These are phyloP conservation scores for Pythium plurisporium DNA, from an alignment of 352 stramenopile species.

Conservation along the genomic window DNA sequence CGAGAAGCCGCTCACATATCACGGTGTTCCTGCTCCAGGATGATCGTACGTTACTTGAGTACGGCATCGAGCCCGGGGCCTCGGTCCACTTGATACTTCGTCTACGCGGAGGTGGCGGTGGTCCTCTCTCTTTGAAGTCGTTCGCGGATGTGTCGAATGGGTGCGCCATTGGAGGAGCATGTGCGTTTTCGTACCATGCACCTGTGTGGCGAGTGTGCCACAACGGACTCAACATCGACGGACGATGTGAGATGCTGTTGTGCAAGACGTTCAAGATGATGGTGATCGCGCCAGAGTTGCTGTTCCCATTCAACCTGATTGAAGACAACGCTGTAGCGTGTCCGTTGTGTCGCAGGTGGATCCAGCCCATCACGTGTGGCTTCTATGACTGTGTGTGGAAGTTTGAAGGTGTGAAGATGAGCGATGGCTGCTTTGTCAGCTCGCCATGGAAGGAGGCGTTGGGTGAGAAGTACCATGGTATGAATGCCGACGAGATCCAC, in stretches of 20 bases:
- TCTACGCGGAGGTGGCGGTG: neutral
- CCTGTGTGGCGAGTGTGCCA: neutral
- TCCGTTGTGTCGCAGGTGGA: neutral
- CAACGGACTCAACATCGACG: neutral
- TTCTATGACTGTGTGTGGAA: conserved; percentile 35
- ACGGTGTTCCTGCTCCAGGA: neutral
- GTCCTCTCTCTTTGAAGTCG: too few species aligned
- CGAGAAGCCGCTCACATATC: too few species aligned
- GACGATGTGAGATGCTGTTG: neutral
- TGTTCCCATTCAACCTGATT: neutral
- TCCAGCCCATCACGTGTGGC: conserved; percentile 25
- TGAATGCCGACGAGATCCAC: conserved; percentile 6
- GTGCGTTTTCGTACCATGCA: neutral
- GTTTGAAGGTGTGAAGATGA: conserved; percentile 21
- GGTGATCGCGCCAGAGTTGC: neutral
- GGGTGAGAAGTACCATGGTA: conserved; percentile 14
- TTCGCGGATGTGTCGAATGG: neutral
- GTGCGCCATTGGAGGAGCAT: neutral
- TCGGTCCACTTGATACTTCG: neutral
- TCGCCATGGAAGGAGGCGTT: conserved; percentile 22
- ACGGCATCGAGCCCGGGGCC: neutral
- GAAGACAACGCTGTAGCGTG: neutral
- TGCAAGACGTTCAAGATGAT: neutral
- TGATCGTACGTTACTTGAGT: neutral
- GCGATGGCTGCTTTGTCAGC: conserved; percentile 1